Evolutionary conservation across 331 rosid species (phyloP).

Genomic region (Cydonia oblonga): DNA sequence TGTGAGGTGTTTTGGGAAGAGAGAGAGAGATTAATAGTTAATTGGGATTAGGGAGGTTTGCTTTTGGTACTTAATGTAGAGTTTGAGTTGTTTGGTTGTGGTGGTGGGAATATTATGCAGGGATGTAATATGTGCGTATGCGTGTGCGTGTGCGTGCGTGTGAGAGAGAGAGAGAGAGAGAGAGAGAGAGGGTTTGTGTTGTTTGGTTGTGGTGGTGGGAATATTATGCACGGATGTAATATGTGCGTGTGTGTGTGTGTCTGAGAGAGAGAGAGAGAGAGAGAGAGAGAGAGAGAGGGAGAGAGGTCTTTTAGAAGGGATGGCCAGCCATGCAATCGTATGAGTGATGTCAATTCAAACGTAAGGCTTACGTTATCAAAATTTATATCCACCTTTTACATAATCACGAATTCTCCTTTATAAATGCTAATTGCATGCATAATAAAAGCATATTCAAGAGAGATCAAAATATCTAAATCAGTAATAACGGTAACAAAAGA

Average conservation of each 20-base stretch:
- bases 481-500: too few species aligned
- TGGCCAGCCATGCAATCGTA: not conserved
- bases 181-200: too few species aligned
- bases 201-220: too few species aligned
- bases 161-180: too few species aligned
- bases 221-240: too few species aligned
- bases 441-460: too few species aligned
- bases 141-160: too few species aligned
- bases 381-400: too few species aligned
- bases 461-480: too few species aligned
- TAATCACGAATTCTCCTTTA: too few species aligned
- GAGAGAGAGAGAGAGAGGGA: not conserved
- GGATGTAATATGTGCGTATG: not conserved
- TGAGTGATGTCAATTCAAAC: conserved; percentile 55
- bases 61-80: not conserved
- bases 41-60: not conserved
- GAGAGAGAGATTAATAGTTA: not conserved
- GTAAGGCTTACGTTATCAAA: conserved; percentile 51
- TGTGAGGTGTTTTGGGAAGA: not conserved
- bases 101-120: not conserved
- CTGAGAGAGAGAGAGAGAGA: not conserved
- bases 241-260: too few species aligned
- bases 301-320: not conserved
- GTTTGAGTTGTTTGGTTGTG: not conserved
- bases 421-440: too few species aligned